Evolutionary conservation across 495 filamentous ascomycete species (phyloP).

Genomic region (Xylaria sp.): DNA sequence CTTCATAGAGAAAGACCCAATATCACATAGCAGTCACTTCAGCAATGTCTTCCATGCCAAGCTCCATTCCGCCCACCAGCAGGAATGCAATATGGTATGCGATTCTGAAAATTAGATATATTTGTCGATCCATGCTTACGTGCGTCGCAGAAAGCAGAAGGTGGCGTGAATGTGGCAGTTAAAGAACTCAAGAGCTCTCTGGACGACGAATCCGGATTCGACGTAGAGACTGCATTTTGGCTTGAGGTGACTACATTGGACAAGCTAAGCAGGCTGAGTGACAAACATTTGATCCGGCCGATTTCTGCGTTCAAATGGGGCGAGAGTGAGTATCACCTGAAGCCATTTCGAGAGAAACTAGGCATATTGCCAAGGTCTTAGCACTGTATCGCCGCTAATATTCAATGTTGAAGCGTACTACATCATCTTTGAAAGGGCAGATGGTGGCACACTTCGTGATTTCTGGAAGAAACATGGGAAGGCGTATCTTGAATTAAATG

Average conservation of each 20-base stretch:
- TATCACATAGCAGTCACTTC: background rate
- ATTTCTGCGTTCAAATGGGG: slow-evolving; percentile 32
- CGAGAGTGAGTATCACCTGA: background rate
- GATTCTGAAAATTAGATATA: background rate
- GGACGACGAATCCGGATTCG: background rate
- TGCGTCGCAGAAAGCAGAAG: background rate
- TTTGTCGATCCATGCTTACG: background rate
- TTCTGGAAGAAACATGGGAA: slow-evolving; percentile 24
- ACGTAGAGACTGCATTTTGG: slow-evolving; percentile 10
- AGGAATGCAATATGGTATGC: background rate
- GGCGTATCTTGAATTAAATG: background rate
- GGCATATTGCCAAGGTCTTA: no score
- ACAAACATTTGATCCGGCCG: slow-evolving; percentile 30
- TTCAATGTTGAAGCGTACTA: slow-evolving; percentile 24
- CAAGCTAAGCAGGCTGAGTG: slow-evolving; percentile 21
- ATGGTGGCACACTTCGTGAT: slow-evolving; percentile 35
- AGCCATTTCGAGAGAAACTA: background rate
- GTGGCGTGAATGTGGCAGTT: background rate
- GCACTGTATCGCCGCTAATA: background rate
- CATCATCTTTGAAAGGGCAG: slow-evolving; percentile 42
- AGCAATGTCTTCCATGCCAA: slow-evolving; percentile 9
- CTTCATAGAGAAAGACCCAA: slow-evolving; percentile 14
- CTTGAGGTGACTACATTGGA: slow-evolving; percentile 26
- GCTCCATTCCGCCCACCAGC: background rate
- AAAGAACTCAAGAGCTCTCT: background rate